A percentile compares a stretch with the other conserved stretches of the same genome.
Conservation (phyloP, 805 yeast species). For the Zygotorulaspora chibaensis region DNA sequence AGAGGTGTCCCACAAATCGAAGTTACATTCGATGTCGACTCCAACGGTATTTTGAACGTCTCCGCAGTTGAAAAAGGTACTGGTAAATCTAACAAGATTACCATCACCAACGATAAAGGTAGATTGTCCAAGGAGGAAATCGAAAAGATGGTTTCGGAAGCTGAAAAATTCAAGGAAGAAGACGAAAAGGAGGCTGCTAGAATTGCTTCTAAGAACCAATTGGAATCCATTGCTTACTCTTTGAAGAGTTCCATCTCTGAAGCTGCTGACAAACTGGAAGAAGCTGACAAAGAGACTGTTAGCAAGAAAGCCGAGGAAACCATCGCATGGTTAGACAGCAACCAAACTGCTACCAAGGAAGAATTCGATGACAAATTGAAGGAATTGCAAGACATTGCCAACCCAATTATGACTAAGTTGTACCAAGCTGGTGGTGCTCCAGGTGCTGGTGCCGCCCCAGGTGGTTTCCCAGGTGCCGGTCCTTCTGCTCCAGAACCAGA, state of each 20-base stretch:
- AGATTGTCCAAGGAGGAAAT: slow-evolving; percentile 97
- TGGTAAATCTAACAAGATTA: slow-evolving; percentile 94
- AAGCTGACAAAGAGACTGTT: slow-evolving; percentile 67
- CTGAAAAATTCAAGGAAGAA: slow-evolving; percentile 96
- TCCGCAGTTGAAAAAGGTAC: slow-evolving; percentile 98
- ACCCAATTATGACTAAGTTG: slow-evolving; percentile 96
- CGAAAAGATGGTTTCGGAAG: slow-evolving; percentile 96
- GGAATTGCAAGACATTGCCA: slow-evolving; percentile 93
- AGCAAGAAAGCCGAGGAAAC: slow-evolving; percentile 80
- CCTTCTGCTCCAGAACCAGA: slow-evolving; percentile 59
- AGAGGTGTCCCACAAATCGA: slow-evolving; percentile 99
- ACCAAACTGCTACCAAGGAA: slow-evolving; percentile 88
- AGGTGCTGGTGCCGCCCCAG: slow-evolving; percentile 62
- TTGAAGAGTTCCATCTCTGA: slow-evolving; percentile 79
- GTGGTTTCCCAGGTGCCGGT: slow-evolving; percentile 61
- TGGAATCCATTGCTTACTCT: slow-evolving; percentile 93
- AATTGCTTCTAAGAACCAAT: slow-evolving; percentile 90
- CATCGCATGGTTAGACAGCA: slow-evolving; percentile 86
- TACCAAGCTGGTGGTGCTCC: slow-evolving; percentile 89
- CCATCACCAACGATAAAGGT: slow-evolving; percentile 98
- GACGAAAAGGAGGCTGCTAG: slow-evolving; percentile 93
- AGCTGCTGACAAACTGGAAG: slow-evolving; percentile 75
- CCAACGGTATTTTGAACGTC: slow-evolving; percentile 96
- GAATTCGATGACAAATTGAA: slow-evolving; percentile 92
- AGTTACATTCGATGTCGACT: slow-evolving; percentile 95